phyloP scores from a whole-genome alignment of 2,329 filamentous ascomycete genomes.

The Aspergillus quadricinctus region DNA sequence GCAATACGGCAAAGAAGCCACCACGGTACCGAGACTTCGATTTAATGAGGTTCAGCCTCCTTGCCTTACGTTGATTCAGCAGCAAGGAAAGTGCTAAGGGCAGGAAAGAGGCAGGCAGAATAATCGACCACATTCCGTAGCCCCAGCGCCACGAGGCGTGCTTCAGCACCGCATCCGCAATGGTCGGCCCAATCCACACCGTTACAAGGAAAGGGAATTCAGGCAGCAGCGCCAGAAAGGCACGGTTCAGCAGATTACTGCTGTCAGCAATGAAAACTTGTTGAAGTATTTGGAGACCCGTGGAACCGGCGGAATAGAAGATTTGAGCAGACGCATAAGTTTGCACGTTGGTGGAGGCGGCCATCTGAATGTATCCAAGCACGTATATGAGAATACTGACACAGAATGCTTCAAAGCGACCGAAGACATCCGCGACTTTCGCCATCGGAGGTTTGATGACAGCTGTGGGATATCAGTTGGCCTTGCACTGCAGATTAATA shows the following conservation, averaged over 20 bases:
- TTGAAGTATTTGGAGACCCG: conserved; percentile 58
- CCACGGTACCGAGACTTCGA: conserved; percentile 39
- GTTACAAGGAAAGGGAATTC: conserved; percentile 63
- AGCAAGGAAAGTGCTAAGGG: conserved; percentile 59
- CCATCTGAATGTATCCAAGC: conserved; percentile 61
- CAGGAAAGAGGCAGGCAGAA: conserved; percentile 58
- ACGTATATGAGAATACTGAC: conserved; percentile 51
- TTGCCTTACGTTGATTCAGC: conserved; percentile 58
- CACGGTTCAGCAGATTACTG: conserved; percentile 60
- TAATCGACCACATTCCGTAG: conserved; percentile 63
- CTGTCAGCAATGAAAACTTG: conserved; percentile 66
- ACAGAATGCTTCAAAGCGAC: conserved; percentile 59
- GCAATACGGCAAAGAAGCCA: conserved; percentile 35
- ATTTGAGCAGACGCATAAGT: conserved; percentile 54
- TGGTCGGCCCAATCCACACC: conserved; percentile 58
- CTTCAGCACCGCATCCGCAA: conserved; percentile 52
- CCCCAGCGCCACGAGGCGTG: conserved; percentile 63
- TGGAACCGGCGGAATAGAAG: conserved; percentile 61
- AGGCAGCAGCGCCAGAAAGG: conserved; percentile 59
- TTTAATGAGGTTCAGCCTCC: conserved; percentile 47
- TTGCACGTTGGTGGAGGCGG: conserved; percentile 54
- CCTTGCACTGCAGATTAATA: neutral
- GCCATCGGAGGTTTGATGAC: conserved; percentile 63
- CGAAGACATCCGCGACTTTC: conserved; percentile 65
- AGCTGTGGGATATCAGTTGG: conserved; percentile 38